Conservation (phyloP, 2,329 filamentous ascomycete species). For the Calonectria leucothoes region DNA sequence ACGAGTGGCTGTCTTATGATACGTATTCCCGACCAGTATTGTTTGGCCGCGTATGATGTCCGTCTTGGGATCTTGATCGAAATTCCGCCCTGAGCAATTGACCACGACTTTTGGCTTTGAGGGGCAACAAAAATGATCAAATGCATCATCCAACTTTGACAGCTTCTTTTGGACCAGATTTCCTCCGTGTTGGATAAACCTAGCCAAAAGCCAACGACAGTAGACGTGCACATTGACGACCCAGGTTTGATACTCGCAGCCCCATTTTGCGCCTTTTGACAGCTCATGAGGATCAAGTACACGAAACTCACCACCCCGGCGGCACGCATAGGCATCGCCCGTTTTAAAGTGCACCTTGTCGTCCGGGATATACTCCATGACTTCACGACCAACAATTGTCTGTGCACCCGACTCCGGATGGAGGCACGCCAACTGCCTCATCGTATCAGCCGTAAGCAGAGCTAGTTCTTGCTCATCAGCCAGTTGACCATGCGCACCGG, state of each 20-base stretch:
- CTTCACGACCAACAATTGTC: background rate
- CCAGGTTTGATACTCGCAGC: background rate
- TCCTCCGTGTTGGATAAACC: background rate
- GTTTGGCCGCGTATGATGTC: slow-evolving; percentile 1
- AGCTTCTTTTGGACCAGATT: background rate
- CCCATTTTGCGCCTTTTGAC: background rate
- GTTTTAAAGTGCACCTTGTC: background rate
- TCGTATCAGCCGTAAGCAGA: background rate
- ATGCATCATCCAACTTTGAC: background rate
- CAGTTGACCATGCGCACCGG: background rate
- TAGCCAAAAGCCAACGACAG: background rate
- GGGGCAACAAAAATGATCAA: background rate
- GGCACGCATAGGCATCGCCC: background rate
- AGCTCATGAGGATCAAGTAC: background rate
- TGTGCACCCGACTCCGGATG: background rate
- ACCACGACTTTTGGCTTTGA: background rate
- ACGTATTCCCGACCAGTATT: background rate
- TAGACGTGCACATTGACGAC: background rate
- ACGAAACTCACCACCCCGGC: background rate
- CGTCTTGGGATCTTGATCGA: background rate
- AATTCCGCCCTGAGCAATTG: slow-evolving; percentile 1
- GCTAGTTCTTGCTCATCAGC: background rate
- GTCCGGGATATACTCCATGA: background rate
- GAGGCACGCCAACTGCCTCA: background rate
- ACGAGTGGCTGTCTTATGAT: background rate